Conservation (phyloP, 768 basidiomycete species). For the Macrocybe gigantea region DNA sequence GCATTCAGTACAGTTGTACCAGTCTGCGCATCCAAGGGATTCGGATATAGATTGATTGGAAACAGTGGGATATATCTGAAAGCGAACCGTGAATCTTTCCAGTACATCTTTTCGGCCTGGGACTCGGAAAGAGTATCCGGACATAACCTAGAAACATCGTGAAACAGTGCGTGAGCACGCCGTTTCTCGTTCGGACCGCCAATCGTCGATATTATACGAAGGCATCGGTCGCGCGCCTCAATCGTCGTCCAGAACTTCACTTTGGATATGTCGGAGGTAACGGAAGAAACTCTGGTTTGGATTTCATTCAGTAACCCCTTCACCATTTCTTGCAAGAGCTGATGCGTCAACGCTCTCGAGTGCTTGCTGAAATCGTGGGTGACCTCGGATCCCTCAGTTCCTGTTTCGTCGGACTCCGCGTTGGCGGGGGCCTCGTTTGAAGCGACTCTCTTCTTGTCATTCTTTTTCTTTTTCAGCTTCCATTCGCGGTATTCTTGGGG, state of each 20-base stretch:
- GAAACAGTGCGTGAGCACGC: conserved; percentile 60
- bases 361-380: conserved; percentile 44
- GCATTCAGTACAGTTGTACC: conserved; percentile 10
- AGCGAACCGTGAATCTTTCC: conserved; percentile 58
- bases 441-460: conserved; percentile 12
- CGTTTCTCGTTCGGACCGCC: conserved; percentile 65
- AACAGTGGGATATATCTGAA: conserved; percentile 48
- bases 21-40: not conserved
- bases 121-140: conserved; percentile 8
- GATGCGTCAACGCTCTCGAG: conserved; percentile 63
- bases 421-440: conserved; percentile 4
- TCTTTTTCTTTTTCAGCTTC: conserved; percentile 37
- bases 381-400: conserved; percentile 23
- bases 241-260: conserved; percentile 77
- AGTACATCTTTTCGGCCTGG: conserved; percentile 43
- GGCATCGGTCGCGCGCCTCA: conserved; percentile 68
- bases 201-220: conserved; percentile 76
- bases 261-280: conserved; percentile 9
- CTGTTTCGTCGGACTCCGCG: conserved; percentile 11
- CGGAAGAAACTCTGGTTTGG: conserved; percentile 33
- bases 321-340: conserved; percentile 71
- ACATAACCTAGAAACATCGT: conserved; percentile 11
- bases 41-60: conserved; percentile 49
- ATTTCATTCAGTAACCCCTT: conserved; percentile 60
- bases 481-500: conserved; percentile 52